Evolutionary conservation across 768 basidiomycete genomes (phyloP).

Genomic region (Asterophora parasitica): DNA sequence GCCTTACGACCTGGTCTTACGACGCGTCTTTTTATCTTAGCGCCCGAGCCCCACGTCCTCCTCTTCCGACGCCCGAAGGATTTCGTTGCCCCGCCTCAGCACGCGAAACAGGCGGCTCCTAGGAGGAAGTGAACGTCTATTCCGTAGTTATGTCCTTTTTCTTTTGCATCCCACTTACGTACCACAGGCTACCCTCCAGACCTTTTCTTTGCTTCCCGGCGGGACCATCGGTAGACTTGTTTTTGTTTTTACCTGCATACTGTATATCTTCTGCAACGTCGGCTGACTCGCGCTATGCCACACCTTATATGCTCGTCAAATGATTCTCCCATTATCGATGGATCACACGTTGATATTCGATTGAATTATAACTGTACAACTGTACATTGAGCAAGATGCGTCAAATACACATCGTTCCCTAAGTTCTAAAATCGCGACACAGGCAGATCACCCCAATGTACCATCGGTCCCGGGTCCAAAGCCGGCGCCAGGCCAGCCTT

Average conservation of each 20-base stretch:
- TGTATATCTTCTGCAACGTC: slow-evolving; percentile 6
- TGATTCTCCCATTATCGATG: not conserved
- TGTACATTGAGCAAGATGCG: not conserved
- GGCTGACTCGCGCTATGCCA: slow-evolving; percentile 13
- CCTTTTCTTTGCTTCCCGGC: slow-evolving; percentile 6
- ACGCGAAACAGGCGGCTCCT: slow-evolving; percentile 29
- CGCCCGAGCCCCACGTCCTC: slow-evolving; percentile 90
- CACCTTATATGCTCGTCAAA: slow-evolving; percentile 6
- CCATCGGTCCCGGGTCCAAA: slow-evolving; percentile 60
- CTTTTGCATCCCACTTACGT: slow-evolving; percentile 5
- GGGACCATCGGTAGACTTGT: slow-evolving; percentile 10
- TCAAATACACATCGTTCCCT: not conserved
- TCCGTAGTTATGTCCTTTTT: not conserved
- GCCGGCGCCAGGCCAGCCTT: slow-evolving; percentile 53
- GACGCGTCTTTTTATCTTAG: slow-evolving; percentile 31
- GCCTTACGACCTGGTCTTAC: not conserved
- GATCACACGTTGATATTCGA: not conserved
- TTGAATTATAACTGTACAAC: not conserved
- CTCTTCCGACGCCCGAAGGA: slow-evolving; percentile 84
- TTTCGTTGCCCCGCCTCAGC: slow-evolving; percentile 51
- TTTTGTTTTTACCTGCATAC: slow-evolving; percentile 8
- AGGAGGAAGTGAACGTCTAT: slow-evolving; percentile 34
- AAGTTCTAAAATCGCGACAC: slow-evolving; percentile 43
- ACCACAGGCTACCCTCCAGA: slow-evolving; percentile 4
- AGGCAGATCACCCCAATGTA: slow-evolving; percentile 72